phyloP scores from a whole-genome alignment of 1,284 basidiomycete genomes.

The Malassezia obtusa region DNA sequence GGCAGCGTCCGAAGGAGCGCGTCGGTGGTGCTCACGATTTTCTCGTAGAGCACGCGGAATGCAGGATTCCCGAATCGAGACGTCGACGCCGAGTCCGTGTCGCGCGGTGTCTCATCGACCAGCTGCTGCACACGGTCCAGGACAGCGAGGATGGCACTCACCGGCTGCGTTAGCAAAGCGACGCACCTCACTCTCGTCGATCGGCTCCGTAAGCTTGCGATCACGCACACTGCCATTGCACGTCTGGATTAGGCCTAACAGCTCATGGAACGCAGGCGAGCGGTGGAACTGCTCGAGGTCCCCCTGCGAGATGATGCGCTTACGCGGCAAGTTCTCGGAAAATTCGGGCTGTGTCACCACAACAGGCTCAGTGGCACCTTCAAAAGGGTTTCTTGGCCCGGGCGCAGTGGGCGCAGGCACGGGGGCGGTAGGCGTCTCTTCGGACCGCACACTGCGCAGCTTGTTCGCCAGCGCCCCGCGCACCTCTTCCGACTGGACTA shows the following conservation, averaged over 20 bases:
- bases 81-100: constrained; percentile 64
- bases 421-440: neutral
- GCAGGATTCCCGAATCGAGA: constrained; percentile 97
- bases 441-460: neutral
- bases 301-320: constrained; percentile 67
- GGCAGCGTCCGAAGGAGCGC: constrained; percentile 20
- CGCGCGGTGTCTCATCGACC: constrained; percentile 65
- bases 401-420: neutral
- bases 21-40: constrained; percentile 58
- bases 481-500: neutral
- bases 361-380: constrained; percentile 1
- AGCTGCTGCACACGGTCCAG: constrained; percentile 23
- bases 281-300: constrained; percentile 75
- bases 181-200: constrained; percentile 18
- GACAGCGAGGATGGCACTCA: constrained; percentile 55
- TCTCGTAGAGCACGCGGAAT: constrained; percentile 82
- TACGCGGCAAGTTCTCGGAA: constrained; percentile 55
- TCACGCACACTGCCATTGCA: constrained; percentile 71
- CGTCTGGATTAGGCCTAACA: constrained; percentile 64
- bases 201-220: constrained; percentile 59
- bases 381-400: constrained; percentile 8
- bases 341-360: neutral
- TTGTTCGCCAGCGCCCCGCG: constrained; percentile 4
- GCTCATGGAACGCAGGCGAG: constrained; percentile 62
- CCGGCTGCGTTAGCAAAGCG: neutral